A percentile compares a stretch with the other conserved stretches of the same genome.
Evolutionary conservation across 345 rosid species (phyloP).

Genomic region (Populus nigra): DNA sequence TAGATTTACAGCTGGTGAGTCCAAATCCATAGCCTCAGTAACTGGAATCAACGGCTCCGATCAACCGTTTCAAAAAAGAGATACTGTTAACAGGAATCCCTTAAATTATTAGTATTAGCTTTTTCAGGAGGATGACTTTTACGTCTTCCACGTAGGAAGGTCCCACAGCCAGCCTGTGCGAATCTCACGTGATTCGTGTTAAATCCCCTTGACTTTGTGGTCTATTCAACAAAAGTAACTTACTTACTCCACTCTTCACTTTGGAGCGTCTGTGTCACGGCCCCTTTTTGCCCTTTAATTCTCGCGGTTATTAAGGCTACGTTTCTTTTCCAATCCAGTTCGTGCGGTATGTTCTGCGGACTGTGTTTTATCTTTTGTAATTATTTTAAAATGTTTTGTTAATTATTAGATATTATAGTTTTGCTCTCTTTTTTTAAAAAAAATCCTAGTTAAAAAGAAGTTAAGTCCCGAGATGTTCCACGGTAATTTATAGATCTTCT

Average conservation of each 20-base stretch:
- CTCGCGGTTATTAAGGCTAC: no score
- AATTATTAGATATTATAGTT: no score
- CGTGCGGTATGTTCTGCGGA: no score
- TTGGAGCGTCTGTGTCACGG: constrained; percentile 23
- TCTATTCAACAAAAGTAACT: not conserved
- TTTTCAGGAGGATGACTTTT: constrained; percentile 29
- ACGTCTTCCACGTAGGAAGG: constrained; percentile 41
- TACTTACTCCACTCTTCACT: constrained; percentile 1
- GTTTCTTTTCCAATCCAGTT: no score
- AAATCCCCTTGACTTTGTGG: constrained; percentile 39
- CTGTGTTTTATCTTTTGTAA: no score
- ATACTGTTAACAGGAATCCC: not conserved
- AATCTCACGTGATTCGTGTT: constrained; percentile 58
- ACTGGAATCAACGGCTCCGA: constrained; percentile 37
- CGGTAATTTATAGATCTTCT: no score
- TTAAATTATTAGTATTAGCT: constrained; percentile 14
- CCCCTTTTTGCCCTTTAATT: not conserved
- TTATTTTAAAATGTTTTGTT: no score
- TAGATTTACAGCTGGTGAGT: constrained; percentile 42
- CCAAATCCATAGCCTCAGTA: constrained; percentile 30
- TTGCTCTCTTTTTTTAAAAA: no score
- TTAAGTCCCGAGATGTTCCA: no score
- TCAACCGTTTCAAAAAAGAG: constrained; percentile 9
- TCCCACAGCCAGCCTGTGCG: constrained; percentile 59
- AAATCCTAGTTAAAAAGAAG: no score